Conservation (phyloP, 768 basidiomycete genomes). For the Lactifluus rugatus region DNA sequence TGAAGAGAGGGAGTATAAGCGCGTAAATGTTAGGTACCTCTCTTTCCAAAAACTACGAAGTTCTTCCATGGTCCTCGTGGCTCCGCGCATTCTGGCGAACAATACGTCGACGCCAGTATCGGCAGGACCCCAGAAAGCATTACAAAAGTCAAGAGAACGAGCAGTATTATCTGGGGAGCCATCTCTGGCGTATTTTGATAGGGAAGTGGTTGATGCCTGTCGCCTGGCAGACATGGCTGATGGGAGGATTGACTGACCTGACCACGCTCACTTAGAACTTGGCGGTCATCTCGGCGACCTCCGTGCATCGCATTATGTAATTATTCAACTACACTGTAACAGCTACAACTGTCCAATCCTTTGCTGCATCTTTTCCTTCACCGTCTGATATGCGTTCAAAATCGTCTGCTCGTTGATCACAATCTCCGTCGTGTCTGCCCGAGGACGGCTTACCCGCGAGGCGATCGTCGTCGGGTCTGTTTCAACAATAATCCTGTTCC, state of each 20-base stretch:
- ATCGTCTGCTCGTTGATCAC: slow-evolving; percentile 98
- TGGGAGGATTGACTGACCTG: no score
- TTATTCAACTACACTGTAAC: not conserved
- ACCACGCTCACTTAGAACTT: no score
- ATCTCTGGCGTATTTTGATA: slow-evolving; percentile 57
- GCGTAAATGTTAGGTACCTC: slow-evolving; percentile 45
- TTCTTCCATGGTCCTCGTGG: slow-evolving; percentile 81
- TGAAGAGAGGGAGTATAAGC: not conserved
- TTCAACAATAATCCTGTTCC: slow-evolving; percentile 81
- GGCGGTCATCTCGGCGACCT: not conserved
- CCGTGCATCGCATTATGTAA: not conserved
- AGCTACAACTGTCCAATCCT: slow-evolving; percentile 65
- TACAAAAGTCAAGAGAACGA: slow-evolving; percentile 81
- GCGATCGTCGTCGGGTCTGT: slow-evolving; percentile 95
- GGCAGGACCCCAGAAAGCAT: slow-evolving; percentile 86
- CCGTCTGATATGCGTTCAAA: slow-evolving; percentile 85
- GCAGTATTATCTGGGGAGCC: slow-evolving; percentile 39
- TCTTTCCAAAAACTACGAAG: slow-evolving; percentile 87
- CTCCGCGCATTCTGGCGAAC: slow-evolving; percentile 82
- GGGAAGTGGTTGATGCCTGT: slow-evolving; percentile 74
- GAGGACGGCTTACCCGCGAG: slow-evolving; percentile 84
- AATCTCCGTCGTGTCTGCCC: slow-evolving; percentile 90
- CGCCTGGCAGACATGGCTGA: slow-evolving; percentile 58
- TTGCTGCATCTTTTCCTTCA: slow-evolving; percentile 77
- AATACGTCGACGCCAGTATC: slow-evolving; percentile 89